phyloP scores from a whole-genome alignment of 2,329 filamentous ascomycete species.

The Calonectria multiphialidica region DNA sequence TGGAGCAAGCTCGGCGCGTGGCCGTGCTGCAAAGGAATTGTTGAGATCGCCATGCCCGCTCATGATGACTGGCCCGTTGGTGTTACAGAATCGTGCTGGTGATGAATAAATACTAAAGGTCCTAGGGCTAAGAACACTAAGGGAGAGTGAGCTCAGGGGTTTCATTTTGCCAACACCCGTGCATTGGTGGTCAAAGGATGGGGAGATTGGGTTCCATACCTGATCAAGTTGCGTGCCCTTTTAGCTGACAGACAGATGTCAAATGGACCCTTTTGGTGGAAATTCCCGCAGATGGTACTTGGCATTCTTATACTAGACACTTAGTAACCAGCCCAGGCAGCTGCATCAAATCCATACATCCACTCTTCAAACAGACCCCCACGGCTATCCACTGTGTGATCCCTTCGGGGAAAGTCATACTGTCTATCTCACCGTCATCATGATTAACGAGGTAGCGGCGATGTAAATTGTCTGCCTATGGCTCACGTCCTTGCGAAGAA shows the following conservation, averaged over 20 bases:
- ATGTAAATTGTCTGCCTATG: constrained; percentile 67
- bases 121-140: background rate
- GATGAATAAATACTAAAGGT: too few species aligned
- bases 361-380: constrained; percentile 59
- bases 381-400: constrained; percentile 67
- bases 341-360: constrained; percentile 61
- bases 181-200: too few species aligned
- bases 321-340: constrained; percentile 44
- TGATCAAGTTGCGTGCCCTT: background rate
- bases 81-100: background rate
- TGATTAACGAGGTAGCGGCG: constrained; percentile 61
- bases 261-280: background rate
- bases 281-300: background rate
- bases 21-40: constrained; percentile 45
- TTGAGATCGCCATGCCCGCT: constrained; percentile 48
- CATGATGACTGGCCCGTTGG: constrained; percentile 24
- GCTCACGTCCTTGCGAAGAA: constrained; percentile 67
- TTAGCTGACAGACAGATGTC: too few species aligned
- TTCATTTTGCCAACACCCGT: background rate
- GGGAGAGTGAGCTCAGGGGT: too few species aligned
- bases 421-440: constrained; percentile 56
- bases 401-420: constrained; percentile 62
- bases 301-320: background rate
- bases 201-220: background rate
- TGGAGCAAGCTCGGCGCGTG: constrained; percentile 25